Conservation (phyloP, 768 basidiomycete genomes). For the Xerocomus potaroensis region DNA sequence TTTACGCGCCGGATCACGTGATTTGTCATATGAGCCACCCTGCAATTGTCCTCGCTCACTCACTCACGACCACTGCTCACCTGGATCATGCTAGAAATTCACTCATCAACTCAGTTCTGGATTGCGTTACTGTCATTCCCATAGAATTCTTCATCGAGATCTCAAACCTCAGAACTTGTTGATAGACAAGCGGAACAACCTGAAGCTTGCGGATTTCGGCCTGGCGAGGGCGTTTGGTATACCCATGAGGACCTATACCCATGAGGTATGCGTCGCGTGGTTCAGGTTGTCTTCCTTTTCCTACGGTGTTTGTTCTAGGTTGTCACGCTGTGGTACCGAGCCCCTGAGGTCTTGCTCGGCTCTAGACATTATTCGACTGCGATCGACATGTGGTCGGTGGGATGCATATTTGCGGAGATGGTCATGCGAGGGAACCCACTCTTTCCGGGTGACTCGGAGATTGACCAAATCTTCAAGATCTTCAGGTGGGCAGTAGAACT, state of each 20-base stretch:
- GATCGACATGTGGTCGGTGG: constrained; percentile 99
- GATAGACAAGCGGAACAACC: constrained; percentile 83
- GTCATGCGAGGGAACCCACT: constrained; percentile 85
- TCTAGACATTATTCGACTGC: constrained; percentile 96
- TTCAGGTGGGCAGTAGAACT: constrained; percentile 61
- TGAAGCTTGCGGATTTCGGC: constrained; percentile 96
- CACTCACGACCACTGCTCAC: constrained; percentile 7
- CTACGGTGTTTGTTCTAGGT: constrained; percentile 53
- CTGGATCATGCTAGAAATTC: constrained; percentile 70
- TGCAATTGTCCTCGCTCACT: not conserved
- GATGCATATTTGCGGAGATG: constrained; percentile 99
- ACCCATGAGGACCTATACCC: constrained; percentile 98
- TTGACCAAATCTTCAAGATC: constrained; percentile 99
- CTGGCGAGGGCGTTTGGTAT: constrained; percentile 97
- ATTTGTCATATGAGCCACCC: constrained; percentile 3
- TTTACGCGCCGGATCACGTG: constrained; percentile 32
- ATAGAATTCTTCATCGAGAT: constrained; percentile 95
- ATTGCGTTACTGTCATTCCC: constrained; percentile 90
- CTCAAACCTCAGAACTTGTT: constrained; percentile 95
- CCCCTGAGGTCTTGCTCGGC: constrained; percentile 94
- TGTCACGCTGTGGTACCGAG: constrained; percentile 98
- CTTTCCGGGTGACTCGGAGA: constrained; percentile 99
- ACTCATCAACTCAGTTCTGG: constrained; percentile 90
- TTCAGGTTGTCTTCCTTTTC: constrained; percentile 5
- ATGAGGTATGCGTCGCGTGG: constrained; percentile 63